Conservation (phyloP, 768 basidiomycete genomes). For the Suillus americanus region DNA sequence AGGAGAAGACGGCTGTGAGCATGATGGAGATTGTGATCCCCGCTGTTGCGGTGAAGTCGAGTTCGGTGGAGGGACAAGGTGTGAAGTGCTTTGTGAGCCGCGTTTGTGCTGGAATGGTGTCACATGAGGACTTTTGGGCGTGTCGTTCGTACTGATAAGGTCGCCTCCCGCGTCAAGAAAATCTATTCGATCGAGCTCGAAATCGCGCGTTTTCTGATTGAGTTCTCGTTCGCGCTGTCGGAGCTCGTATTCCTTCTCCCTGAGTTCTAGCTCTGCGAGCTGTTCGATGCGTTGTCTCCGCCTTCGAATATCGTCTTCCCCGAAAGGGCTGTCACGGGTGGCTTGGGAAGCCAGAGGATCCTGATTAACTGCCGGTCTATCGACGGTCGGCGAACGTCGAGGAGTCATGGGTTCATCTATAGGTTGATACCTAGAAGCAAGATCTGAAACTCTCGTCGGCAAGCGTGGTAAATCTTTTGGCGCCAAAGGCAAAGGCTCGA, state of each 20-base stretch:
- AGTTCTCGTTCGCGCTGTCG: slow-evolving; percentile 55
- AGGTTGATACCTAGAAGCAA: slow-evolving; percentile 63
- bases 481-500: slow-evolving; percentile 51
- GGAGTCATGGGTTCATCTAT: slow-evolving; percentile 44
- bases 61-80: slow-evolving; percentile 20
- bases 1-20: slow-evolving; percentile 24
- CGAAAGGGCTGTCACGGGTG: slow-evolving; percentile 17
- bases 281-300: slow-evolving; percentile 49
- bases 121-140: slow-evolving; percentile 26
- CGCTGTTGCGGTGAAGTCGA: slow-evolving; percentile 15
- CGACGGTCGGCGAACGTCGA: slow-evolving; percentile 35
- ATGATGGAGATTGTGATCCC: slow-evolving; percentile 29
- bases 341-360: slow-evolving; percentile 22
- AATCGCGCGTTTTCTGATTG: slow-evolving; percentile 49
- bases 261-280: slow-evolving; percentile 49
- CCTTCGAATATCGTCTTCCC: slow-evolving; percentile 28
- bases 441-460: slow-evolving; percentile 59
- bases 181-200: slow-evolving; percentile 55
- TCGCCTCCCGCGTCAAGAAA: slow-evolving; percentile 36
- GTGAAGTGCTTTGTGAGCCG: slow-evolving; percentile 30
- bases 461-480: slow-evolving; percentile 64
- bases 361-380: slow-evolving; percentile 24
- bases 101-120: slow-evolving; percentile 27
- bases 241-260: slow-evolving; percentile 55
- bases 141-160: slow-evolving; percentile 25